Percentiles rank a stretch among this genome's conserved stretches.
Conservation (phyloP, 495 filamentous ascomycete genomes). For the Evernia prunastri region DNA sequence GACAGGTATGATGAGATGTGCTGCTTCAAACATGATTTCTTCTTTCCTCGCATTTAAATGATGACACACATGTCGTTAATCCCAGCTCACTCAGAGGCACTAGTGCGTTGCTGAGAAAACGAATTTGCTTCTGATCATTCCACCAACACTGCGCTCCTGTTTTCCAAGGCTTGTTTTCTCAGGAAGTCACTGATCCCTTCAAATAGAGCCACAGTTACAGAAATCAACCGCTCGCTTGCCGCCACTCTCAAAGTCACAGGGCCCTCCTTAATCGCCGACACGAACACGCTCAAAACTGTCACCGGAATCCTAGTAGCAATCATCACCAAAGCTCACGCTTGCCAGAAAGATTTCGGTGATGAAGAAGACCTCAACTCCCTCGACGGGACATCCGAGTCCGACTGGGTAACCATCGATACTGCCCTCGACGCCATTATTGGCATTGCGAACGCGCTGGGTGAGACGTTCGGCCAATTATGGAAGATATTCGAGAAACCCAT, state of each 20-base stretch:
- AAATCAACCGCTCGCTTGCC: conserved; percentile 93
- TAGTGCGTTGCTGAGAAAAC: conserved; percentile 84
- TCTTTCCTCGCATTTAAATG: conserved; percentile 45
- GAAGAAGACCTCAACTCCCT: conserved; percentile 64
- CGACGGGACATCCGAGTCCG: conserved; percentile 88
- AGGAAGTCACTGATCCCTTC: conserved; percentile 36
- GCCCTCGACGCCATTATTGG: conserved; percentile 83
- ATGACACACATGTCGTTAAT: conserved; percentile 86
- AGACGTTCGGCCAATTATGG: conserved; percentile 78
- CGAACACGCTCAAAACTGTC: conserved; percentile 54
- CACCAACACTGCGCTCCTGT: conserved; percentile 2
- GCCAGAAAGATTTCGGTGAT: conserved; percentile 76
- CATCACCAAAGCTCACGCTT: conserved; percentile 82
- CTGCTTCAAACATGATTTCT: conserved; percentile 21
- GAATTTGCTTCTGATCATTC: conserved; percentile 55
- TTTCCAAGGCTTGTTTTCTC: conserved; percentile 2
- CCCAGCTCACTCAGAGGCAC: conserved; percentile 99
- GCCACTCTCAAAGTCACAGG: conserved; percentile 87
- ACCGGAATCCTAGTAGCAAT: conserved; percentile 62
- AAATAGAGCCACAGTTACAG: conserved; percentile 74
- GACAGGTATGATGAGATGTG: conserved; percentile 66
- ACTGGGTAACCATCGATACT: conserved; percentile 94
- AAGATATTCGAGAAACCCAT: conserved; percentile 88
- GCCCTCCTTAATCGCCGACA: conserved; percentile 72
- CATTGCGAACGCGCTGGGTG: conserved; percentile 73